Base-by-base conservation (phyloP, 768 basidiomycete species). In the Lentinus tigrinus region DNA sequence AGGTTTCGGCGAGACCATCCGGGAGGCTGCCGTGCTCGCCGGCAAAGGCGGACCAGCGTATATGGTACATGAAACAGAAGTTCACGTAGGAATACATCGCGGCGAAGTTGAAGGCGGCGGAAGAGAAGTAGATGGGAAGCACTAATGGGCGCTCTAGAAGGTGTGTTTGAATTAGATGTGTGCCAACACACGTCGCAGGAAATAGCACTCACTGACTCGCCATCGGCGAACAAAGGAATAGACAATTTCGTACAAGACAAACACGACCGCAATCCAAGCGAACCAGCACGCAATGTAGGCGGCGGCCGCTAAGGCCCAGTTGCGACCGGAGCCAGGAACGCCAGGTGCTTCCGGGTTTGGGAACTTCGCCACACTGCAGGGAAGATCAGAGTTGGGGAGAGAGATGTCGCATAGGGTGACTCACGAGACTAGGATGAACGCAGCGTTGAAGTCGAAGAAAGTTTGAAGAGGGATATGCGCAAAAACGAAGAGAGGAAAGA, bases 401-500 rank as follows among this genome's bases (percentile, higher is more conserved):
- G 37, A 40, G n/a, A 55, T 51, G 59, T 11, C 58, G 26, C 5
- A 48, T 16, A 37, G 42, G 36, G 36, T 44, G 31, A 87, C 93
- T 76, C 68, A 94, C 92, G 93, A 85, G 40, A 93, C 69, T 65
- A 95, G 71, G 64, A 93, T 85, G 74, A 85, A 95, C 63, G 88
- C 85, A 64, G 87, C 85, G 70, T 95, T 94, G 71, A 94, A 93
- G 68, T 96, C 94, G 70, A 95, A 86, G 68, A 89, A 95, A 0
- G 88, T 85, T 70, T 94, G 92, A 9, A 91, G 69, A 24, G 85
- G 84, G 39, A 92, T 73, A 67, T 91, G 87, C 19, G 82, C 84
- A 69, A 93, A 84, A 6, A 84, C 79, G 61, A 92, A 70, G 16
- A 92, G 39, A n/a, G 88, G 89, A 69, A 83, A 85, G 34, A 88